Evolutionary conservation across 225 moss, liverwort and hornwort genomes (phyloP), one percentile per base, ranked within the genome.

Genomic region (Bryum argenteum): DNA sequence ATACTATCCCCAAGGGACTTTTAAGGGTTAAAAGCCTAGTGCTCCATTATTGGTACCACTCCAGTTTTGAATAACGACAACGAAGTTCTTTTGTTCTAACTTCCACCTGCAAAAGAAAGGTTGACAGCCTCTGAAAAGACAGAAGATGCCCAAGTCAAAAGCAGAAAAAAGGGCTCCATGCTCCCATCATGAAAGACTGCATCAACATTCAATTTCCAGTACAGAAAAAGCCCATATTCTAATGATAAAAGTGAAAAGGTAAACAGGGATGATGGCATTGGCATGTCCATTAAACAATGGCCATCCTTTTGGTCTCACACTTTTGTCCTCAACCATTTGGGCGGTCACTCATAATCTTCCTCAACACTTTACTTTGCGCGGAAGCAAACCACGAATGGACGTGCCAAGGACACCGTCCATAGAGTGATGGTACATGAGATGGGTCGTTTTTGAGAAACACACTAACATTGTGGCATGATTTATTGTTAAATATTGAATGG

Each of bases 221-320:
- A 12, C 65, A 8, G 66, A 26, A 4, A 66, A 66, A 66, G 50
- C 17, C 3, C 2, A 9, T 13, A 9, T 23, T 1, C 14, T 20
- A 67, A 67, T 54, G 67, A 67, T 67, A 54, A 67, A 21, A 39
- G 67, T 20, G 67, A 53, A 66, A 66, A 18, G 33, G 51, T 33
- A 18, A 28, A 12, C 4, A 18, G 41, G 33, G 41, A 55, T 41
- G 67, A 23, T n/a, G 50, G 65, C 33, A 48, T 22, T 16, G n/a
- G n/a, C 17, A 17, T 65, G 9, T 16, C 1, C 10, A 26, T 12
- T n/a, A 39, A 67, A 54, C 39, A 67, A 22, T 3, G 11, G 56
- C 14, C 12, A 41, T 8, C 41, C 21, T 13, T 11, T 62, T 19
- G 42, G 62, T 47, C 45, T 45, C 65, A n/a, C 66, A n/a, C 23